phyloP scores from a whole-genome alignment of 108 stramenopile species.

The Phaeodactylum tricornutum region DNA sequence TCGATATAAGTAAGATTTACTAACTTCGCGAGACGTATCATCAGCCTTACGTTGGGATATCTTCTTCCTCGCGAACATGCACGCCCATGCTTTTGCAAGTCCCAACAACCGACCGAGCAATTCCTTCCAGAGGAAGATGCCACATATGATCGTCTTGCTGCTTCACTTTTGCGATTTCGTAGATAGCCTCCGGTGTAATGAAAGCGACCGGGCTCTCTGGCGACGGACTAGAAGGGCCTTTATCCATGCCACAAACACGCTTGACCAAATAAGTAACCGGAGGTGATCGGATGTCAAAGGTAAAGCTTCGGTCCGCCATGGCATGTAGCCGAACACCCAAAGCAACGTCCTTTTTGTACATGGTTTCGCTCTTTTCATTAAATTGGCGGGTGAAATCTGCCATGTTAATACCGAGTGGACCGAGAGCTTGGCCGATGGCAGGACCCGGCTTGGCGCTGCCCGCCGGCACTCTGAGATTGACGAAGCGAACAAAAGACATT shows the following conservation, averaged over 20 bases:
- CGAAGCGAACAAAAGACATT: slow-evolving; percentile 77
- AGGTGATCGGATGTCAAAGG: slow-evolving; percentile 73
- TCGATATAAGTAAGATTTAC: too few species aligned
- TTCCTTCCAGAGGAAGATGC: slow-evolving; percentile 71
- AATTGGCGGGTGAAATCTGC: slow-evolving; percentile 93
- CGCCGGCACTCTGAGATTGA: slow-evolving; percentile 61
- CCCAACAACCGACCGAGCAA: slow-evolving; percentile 76
- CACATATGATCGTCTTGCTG: slow-evolving; percentile 64
- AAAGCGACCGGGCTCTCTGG: slow-evolving; percentile 47
- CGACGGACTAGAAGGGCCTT: slow-evolving; percentile 52
- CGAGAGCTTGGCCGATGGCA: slow-evolving; percentile 89
- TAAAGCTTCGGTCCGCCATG: slow-evolving; percentile 71
- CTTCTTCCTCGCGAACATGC: slow-evolving; percentile 12
- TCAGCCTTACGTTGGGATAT: too few species aligned
- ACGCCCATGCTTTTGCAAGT: slow-evolving; percentile 77
- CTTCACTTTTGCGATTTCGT: slow-evolving; percentile 89
- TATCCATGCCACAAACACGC: slow-evolving; percentile 63
- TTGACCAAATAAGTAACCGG: slow-evolving; percentile 77
- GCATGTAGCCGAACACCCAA: slow-evolving; percentile 66
- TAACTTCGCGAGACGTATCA: too few species aligned
- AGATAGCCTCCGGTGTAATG: slow-evolving; percentile 81
- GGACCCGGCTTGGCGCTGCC: slow-evolving; percentile 81
- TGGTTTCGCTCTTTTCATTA: slow-evolving; percentile 68
- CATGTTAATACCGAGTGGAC: slow-evolving; percentile 95
- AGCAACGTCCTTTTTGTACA: slow-evolving; percentile 63